These are phyloP conservation scores for Clarkia xantiana DNA, from an alignment of 345 rosid species.

Conservation along the genomic window DNA sequence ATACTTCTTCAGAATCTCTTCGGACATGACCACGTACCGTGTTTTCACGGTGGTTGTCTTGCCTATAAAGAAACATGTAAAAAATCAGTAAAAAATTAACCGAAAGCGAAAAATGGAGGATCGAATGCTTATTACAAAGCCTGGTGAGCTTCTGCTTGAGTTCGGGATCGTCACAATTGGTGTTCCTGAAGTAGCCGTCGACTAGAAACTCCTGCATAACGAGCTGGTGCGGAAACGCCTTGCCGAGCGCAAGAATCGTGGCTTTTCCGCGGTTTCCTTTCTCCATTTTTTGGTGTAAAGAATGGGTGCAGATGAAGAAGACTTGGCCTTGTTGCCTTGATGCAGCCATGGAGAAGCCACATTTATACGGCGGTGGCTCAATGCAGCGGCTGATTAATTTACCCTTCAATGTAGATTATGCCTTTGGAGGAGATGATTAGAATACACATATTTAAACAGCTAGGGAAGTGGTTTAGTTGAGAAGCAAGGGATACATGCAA, in stretches of 20 bases:
- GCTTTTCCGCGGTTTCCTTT: conserved; percentile 54
- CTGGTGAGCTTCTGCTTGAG: conserved; percentile 78
- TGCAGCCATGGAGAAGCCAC: conserved; percentile 5
- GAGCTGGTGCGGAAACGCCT: conserved; percentile 96
- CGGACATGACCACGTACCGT: conserved; percentile 93
- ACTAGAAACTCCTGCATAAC: conserved; percentile 90
- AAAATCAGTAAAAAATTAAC: background rate
- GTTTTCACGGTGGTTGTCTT: conserved; percentile 92
- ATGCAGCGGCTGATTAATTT: background rate
- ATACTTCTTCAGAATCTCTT: conserved; percentile 67
- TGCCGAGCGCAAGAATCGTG: conserved; percentile 67
- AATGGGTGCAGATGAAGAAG: too few relatives aligned
- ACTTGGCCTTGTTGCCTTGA: background rate
- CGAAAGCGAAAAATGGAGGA: conserved; percentile 6
- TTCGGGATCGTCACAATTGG: conserved; percentile 82
- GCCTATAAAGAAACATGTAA: conserved; percentile 30
- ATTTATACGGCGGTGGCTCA: conserved; percentile 13
- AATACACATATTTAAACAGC: conserved; percentile 2
- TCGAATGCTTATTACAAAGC: conserved; percentile 38
- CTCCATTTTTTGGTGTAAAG: conserved; percentile 26
- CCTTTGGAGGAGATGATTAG: conserved; percentile 3
- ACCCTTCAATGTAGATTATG: conserved; percentile 1
- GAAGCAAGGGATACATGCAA: conserved; percentile 26
- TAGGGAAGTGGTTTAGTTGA: conserved; percentile 21
- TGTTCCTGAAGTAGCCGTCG: conserved; percentile 79